phyloP scores from a whole-genome alignment of 2,329 filamentous ascomycete genomes.

The Exophiala spinifera region DNA sequence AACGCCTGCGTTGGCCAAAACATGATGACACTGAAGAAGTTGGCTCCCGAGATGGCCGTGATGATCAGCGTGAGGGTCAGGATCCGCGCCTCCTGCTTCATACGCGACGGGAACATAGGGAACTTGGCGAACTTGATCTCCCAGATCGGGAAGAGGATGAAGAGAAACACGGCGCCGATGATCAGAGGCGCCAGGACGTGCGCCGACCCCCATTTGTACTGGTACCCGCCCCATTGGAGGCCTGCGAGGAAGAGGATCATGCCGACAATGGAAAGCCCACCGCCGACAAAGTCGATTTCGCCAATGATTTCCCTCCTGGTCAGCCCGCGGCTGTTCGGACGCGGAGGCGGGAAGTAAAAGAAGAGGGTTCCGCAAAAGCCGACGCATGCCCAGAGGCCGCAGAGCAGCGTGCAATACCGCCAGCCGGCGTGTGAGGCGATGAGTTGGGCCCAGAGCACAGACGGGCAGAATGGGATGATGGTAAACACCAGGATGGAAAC shows the following conservation, averaged over 20 bases:
- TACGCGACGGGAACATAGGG: constrained; percentile 45
- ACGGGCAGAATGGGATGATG: constrained; percentile 61
- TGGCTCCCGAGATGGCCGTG: constrained; percentile 58
- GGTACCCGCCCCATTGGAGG: constrained; percentile 48
- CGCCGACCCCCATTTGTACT: constrained; percentile 46
- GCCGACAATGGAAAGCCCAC: constrained; percentile 48
- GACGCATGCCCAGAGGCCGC: constrained; percentile 42
- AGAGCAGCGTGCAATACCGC: constrained; percentile 45
- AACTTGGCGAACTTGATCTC: constrained; percentile 46
- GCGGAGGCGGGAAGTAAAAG: constrained; percentile 47
- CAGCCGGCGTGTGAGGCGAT: constrained; percentile 46
- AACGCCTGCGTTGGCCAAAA: constrained; percentile 65
- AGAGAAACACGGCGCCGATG: constrained; percentile 42
- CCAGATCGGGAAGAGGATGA: constrained; percentile 45
- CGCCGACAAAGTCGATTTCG: constrained; percentile 51
- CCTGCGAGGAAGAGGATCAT: constrained; percentile 49
- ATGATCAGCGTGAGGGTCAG: constrained; percentile 55
- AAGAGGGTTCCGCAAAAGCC: constrained; percentile 42
- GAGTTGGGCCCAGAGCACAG: constrained; percentile 60
- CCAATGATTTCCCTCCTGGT: constrained; percentile 38
- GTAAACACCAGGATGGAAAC: constrained; percentile 59
- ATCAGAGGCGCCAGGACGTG: constrained; percentile 48
- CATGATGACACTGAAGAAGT: constrained; percentile 54
- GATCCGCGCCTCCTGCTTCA: constrained; percentile 49
- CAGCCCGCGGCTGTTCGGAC: constrained; percentile 36